phyloP scores from a whole-genome alignment of 2,329 filamentous ascomycete genomes.

The Fusarium kyushuense region DNA sequence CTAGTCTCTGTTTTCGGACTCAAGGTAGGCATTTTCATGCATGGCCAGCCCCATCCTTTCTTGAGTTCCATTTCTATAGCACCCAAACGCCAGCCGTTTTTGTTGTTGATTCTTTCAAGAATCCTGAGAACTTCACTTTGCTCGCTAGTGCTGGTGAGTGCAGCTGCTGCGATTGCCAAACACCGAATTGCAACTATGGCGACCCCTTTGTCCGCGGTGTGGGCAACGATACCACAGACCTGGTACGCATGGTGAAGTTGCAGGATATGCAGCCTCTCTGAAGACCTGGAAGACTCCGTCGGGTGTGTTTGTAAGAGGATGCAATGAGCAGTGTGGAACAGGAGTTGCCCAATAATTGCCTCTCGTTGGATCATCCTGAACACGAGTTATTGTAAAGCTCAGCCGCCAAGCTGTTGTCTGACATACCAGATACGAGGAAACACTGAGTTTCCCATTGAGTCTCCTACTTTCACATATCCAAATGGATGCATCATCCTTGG shows the following conservation, averaged over 20 bases:
- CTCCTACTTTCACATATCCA: slow-evolving; percentile 77
- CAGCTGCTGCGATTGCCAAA: slow-evolving; percentile 80
- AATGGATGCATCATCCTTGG: slow-evolving; percentile 90
- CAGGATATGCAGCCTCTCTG: slow-evolving; percentile 75
- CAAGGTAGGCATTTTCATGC: slow-evolving; percentile 21
- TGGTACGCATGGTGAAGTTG: slow-evolving; percentile 82
- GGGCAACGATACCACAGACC: slow-evolving; percentile 89
- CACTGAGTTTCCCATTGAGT: slow-evolving; percentile 75
- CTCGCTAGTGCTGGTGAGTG: slow-evolving; percentile 74
- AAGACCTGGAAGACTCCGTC: slow-evolving; percentile 67
- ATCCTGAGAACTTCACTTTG: slow-evolving; percentile 85
- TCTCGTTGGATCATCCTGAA: slow-evolving; percentile 82
- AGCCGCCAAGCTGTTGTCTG: not conserved
- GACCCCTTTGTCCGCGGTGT: slow-evolving; percentile 83
- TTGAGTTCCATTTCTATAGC: slow-evolving; percentile 80
- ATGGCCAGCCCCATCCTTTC: slow-evolving; percentile 79
- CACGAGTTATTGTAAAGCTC: not conserved
- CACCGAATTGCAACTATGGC: slow-evolving; percentile 83
- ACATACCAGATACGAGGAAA: slow-evolving; percentile 89
- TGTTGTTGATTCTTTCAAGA: slow-evolving; percentile 78
- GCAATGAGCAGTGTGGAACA: slow-evolving; percentile 89
- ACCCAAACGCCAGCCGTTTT: slow-evolving; percentile 82
- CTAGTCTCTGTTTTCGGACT: slow-evolving; percentile 19
- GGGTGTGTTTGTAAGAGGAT: slow-evolving; percentile 85
- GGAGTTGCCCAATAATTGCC: slow-evolving; percentile 83